Evolutionary conservation across 208 protist genomes (phyloP).

Genomic region (Wallacemonas sp.): DNA sequence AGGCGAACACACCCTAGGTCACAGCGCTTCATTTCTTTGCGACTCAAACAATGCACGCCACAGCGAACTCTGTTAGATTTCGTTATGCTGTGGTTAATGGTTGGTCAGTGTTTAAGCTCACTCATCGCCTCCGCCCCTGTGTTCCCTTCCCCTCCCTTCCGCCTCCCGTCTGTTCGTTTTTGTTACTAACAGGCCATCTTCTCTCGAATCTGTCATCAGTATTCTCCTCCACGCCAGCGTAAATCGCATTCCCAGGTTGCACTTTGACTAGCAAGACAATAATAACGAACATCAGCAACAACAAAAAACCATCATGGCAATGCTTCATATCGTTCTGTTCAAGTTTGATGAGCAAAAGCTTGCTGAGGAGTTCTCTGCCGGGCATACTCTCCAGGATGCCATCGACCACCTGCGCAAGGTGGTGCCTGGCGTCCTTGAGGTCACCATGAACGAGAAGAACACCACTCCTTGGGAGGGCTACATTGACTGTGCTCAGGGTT

Average conservation of each 20-base stretch:
- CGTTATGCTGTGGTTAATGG: not conserved
- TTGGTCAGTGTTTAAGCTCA: not conserved
- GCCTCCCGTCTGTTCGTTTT: no score
- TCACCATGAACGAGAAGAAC: slow-evolving; percentile 51
- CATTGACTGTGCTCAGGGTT: slow-evolving; percentile 49
- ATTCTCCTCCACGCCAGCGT: no score
- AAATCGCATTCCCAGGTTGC: no score
- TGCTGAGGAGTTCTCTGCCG: slow-evolving; percentile 30
- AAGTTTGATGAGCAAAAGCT: slow-evolving; percentile 52
- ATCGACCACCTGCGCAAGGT: slow-evolving; percentile 28
- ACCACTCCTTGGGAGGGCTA: slow-evolving; percentile 51
- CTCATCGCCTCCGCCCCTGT: not conserved
- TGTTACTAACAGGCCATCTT: no score
- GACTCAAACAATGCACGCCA: no score
- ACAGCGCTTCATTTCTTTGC: no score
- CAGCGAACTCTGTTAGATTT: no score
- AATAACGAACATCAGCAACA: no score
- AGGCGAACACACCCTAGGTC: no score
- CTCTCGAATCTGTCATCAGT: no score
- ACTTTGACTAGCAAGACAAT: no score
- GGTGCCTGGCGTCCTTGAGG: slow-evolving; percentile 54
- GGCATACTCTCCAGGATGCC: slow-evolving; percentile 27
- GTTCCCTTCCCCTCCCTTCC: not conserved
- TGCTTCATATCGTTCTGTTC: slow-evolving; percentile 67
- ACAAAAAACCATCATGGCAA: no score